Evolutionary conservation across 306 rosid species (phyloP).

Genomic region (Lagenaria siceraria): DNA sequence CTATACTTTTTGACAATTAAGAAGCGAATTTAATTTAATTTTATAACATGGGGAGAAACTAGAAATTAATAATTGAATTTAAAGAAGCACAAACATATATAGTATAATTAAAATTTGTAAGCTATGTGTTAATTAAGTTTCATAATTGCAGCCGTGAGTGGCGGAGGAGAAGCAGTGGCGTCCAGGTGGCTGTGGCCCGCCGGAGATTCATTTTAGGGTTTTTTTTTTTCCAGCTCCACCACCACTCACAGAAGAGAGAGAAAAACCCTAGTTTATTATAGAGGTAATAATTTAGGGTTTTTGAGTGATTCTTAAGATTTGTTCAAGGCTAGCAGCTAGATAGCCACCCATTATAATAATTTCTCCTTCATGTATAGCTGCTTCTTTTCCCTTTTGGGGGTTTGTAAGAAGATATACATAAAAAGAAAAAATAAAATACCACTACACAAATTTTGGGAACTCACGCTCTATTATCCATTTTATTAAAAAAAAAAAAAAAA

Average conservation of each 20-base stretch:
- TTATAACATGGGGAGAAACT: not conserved
- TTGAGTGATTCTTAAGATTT: conserved; percentile 2
- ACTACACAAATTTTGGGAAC: too few species aligned
- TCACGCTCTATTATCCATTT: too few species aligned
- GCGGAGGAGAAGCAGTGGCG: not conserved
- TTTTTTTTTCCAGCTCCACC: not conserved
- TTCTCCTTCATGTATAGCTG: not conserved
- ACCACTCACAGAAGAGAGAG: not conserved
- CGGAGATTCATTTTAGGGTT: not conserved
- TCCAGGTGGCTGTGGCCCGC: not conserved
- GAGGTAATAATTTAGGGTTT: conserved; percentile 1
- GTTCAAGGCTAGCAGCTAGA: not conserved
- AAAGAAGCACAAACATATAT: not conserved
- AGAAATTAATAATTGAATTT: not conserved
- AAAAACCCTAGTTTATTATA: not conserved
- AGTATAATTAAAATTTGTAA: not conserved
- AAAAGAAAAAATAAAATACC: not conserved
- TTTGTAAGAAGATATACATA: not conserved
- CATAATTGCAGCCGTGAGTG: not conserved
- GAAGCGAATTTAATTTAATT: not conserved
- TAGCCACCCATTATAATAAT: not conserved
- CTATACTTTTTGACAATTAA: not conserved
- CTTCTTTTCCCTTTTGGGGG: not conserved
- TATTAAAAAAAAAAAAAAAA: too few species aligned
- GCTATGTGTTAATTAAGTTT: not conserved